Evolutionary conservation across 139 green algal genomes (phyloP).

Genomic region (Volvox africanus): DNA sequence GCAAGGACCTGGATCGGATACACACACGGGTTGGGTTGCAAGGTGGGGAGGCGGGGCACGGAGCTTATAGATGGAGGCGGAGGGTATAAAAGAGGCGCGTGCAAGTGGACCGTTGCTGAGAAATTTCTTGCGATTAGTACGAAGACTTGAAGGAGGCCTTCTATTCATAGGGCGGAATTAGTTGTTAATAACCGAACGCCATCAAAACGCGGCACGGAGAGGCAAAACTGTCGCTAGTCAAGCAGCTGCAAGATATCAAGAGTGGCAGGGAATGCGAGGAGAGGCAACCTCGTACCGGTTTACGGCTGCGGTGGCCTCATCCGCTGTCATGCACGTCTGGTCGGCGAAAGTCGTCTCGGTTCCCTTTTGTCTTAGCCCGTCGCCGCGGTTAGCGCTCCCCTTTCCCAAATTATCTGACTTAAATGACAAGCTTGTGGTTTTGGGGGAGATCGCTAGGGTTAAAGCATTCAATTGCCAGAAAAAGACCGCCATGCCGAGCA

Average conservation of each 20-base stretch:
- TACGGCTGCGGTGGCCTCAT: not conserved
- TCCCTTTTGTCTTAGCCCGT: too few relatives aligned
- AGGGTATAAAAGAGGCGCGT: too few relatives aligned
- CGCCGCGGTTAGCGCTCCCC: not conserved
- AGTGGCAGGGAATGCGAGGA: not conserved
- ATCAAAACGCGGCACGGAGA: not conserved
- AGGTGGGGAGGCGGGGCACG: too few relatives aligned
- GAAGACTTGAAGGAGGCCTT: too few relatives aligned
- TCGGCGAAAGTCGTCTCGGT: not conserved
- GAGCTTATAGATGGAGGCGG: too few relatives aligned
- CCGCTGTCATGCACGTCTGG: conserved; percentile 3
- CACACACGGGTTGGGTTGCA: too few relatives aligned
- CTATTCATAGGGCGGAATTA: not conserved
- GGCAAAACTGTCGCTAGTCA: not conserved
- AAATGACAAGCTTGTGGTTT: not conserved
- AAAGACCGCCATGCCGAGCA: too few relatives aligned
- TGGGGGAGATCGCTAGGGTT: too few relatives aligned
- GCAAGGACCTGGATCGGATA: too few relatives aligned
- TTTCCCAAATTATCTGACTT: not conserved
- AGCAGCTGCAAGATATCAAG: not conserved
- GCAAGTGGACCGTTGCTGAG: too few relatives aligned
- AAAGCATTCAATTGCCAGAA: too few relatives aligned
- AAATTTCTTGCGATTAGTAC: too few relatives aligned
- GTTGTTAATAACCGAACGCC: not conserved
- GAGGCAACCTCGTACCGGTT: conserved; percentile 5